Evolutionary conservation across 2,329 filamentous ascomycete genomes (phyloP).

Genomic region (Dothistroma pini): DNA sequence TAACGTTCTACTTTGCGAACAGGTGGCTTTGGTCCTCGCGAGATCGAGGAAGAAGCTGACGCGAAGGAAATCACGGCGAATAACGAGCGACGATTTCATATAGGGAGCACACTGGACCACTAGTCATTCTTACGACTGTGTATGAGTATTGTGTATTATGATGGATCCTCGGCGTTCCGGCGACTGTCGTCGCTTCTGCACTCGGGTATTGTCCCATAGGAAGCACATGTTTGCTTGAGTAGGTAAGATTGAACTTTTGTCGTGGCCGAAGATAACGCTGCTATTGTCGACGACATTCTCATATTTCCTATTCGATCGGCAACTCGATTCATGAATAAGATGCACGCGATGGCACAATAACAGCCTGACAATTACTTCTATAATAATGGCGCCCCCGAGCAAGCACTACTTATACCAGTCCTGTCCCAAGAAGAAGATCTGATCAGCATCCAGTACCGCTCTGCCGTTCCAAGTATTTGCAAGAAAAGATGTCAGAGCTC

Average conservation of each 20-base stretch:
- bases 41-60: conserved; percentile 19
- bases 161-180: background rate
- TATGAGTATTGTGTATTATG: conserved; percentile 14
- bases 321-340: background rate
- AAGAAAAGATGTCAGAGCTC: background rate
- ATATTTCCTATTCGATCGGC: background rate
- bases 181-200: background rate
- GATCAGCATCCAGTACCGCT: background rate
- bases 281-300: background rate
- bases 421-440: background rate
- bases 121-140: conserved; percentile 4
- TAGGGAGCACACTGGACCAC: conserved; percentile 6
- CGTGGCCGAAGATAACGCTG: background rate
- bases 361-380: background rate
- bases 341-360: background rate
- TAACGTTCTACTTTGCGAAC: background rate
- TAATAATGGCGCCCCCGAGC: background rate
- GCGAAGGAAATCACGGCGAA: conserved; percentile 5
- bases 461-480: background rate
- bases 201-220: background rate
- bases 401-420: background rate
- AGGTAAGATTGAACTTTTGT: background rate
- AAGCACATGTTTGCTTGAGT: background rate
- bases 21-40: conserved; percentile 38
- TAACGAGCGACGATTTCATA: conserved; percentile 7